These are phyloP conservation scores for Claviceps spartinae DNA, from an alignment of 2,329 filamentous ascomycete genomes.

Conservation along the genomic window DNA sequence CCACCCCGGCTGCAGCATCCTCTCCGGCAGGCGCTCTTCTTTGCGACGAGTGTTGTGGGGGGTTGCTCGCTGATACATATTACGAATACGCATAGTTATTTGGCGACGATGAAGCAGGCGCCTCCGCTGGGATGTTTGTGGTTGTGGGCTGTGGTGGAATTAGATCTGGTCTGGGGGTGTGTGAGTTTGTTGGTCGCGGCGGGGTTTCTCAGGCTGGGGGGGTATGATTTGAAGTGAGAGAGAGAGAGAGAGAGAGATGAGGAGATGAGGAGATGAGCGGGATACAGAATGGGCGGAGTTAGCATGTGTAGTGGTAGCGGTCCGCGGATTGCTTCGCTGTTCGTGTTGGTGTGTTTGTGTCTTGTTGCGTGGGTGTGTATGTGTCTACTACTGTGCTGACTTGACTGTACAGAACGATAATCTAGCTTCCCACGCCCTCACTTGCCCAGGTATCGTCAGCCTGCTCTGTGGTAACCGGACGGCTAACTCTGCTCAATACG, in stretches of 20 bases:
- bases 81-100: constrained; percentile 67
- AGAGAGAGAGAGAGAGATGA: background rate
- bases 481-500: too few species aligned
- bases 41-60: constrained; percentile 41
- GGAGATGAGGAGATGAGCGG: background rate
- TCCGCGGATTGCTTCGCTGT: too few species aligned
- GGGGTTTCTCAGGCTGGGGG: constrained; percentile 33
- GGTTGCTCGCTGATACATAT: constrained; percentile 74
- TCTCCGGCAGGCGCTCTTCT: constrained; percentile 50
- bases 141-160: constrained; percentile 86
- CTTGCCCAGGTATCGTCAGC: too few species aligned
- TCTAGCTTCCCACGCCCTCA: too few species aligned
- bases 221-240: constrained; percentile 27
- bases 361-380: too few species aligned
- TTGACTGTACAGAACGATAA: too few species aligned
- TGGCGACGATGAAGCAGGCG: constrained; percentile 81
- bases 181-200: constrained; percentile 33
- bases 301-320: too few species aligned
- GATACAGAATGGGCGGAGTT: too few species aligned
- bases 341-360: too few species aligned
- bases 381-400: too few species aligned
- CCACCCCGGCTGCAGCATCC: constrained; percentile 30
- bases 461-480: too few species aligned
- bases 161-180: constrained; percentile 55
- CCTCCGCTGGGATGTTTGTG: constrained; percentile 83